Base-by-base conservation (phyloP, 2,329 filamentous ascomycete genomes). In the Chaetomiaceae sp. region DNA sequence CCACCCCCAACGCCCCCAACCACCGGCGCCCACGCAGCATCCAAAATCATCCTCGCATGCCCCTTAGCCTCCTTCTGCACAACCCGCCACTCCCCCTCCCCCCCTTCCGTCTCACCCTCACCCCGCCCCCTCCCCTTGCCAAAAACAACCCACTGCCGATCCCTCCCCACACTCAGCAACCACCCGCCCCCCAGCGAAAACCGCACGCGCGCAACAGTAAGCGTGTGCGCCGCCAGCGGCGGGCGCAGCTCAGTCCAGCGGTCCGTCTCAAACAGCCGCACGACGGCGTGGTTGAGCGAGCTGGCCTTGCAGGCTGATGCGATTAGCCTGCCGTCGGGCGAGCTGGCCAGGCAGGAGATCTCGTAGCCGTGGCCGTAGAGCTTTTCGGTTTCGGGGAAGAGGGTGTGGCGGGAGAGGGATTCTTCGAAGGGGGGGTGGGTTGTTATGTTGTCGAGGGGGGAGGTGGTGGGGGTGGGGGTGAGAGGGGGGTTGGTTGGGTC, bases 321-420 rank as follows among this genome's bases (percentile, higher is more conserved):
- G 13, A 99, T 78, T 19, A 96, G 68, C 3, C 69, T 73, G 12
- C 87, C 86, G 60, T 90, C 83, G 63, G 87, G 80, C 62, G 83
- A 89, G 7, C 85, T 79, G 10, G 91, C 87, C 14, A 96, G 81
- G 33, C 89, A 87, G 2, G 89, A 95, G 44, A 99, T 92, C 68
- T 99, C 93, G 70, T 96, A 96, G 25, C 93, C 93, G 69, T 99
- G 93, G 2, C 93, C 93, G 69, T 99, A 99, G 1, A 99, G 79
- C 72, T 99, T 99, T 68, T 99, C 93, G 6, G 82, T 82, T 66
- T 99, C 93, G 3, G 93, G 93, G 90, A 91, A 99, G 27, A 99
- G 81, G 0, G 93, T 95, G 66, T 95, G 85, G 8, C 91, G 83
- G 20, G 90, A 86, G 2, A 99, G 81, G 48, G 89, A 85, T 67